A percentile compares a stretch with the other conserved stretches of the same genome.
Evolutionary conservation across 2,329 filamentous ascomycete species (phyloP).

Genomic region (Aspergillus novofumigatus): DNA sequence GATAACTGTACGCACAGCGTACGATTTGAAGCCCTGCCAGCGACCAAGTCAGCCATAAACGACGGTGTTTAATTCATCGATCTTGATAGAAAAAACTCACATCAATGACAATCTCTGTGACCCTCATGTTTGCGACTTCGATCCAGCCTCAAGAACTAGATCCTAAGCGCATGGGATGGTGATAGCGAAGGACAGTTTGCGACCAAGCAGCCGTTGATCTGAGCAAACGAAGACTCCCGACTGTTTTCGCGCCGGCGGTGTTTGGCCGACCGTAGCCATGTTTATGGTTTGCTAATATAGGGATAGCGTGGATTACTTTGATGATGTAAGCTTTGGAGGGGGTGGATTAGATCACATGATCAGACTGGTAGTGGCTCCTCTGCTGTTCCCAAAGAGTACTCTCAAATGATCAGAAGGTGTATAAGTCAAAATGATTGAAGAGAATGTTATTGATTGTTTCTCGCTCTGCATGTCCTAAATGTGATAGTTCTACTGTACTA

Average conservation of each 20-base stretch:
- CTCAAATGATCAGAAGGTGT: neutral
- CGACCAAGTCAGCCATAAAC: constrained; percentile 11
- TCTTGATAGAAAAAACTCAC: constrained; percentile 22
- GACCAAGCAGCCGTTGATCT: constrained; percentile 4
- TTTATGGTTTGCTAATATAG: constrained; percentile 33
- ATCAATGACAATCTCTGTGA: constrained; percentile 48
- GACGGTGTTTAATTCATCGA: neutral
- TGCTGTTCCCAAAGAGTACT: neutral
- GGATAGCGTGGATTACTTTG: constrained; percentile 17
- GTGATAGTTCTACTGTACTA: neutral
- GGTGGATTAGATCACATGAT: constrained; percentile 1
- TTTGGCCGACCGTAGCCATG: constrained; percentile 26
- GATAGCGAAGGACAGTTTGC: constrained; percentile 4
- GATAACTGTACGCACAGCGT: constrained; percentile 48
- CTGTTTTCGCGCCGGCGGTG: constrained; percentile 19
- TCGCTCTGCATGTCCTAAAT: neutral
- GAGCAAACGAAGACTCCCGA: constrained; percentile 8
- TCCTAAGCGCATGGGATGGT: constrained; percentile 25
- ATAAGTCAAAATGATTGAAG: neutral
- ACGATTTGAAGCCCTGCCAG: constrained; percentile 46
- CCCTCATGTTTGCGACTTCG: constrained; percentile 41
- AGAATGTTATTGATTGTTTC: neutral
- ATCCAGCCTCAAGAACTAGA: constrained; percentile 22
- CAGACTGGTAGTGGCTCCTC: neutral
- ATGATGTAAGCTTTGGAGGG: constrained; percentile 18